Evolutionary conservation across 1,139 yeast species (phyloP), one percentile per base, ranked within the genome.

Genomic region (Groenewaldozyma sp.): DNA sequence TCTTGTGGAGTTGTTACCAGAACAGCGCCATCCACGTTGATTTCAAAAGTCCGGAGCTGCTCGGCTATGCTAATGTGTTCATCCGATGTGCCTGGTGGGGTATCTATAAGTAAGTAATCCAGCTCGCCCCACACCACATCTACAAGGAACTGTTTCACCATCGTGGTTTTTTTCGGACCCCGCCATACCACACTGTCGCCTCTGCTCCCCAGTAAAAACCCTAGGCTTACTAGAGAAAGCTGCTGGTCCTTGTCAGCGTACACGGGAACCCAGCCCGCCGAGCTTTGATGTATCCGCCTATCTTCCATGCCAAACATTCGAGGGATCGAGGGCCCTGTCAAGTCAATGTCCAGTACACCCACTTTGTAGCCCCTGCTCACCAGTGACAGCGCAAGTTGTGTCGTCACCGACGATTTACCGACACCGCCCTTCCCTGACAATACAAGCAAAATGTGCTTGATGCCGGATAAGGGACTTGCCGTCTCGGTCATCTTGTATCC

Each of bases 61-160:
- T 93, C 97, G 1, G 96, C 97, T 24, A 93, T 81, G 2, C 96
- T 88, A 34, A 93, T 91, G 60, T 93, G 99, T 59, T 93, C 99
- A 59, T 93, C 99, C 0, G 95, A 82, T 0, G 99, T 91, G 0
- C 99, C 99, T 0, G 99, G 99, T 0, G 99, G 99, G 0, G 99
- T 91, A 56, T 93, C 99, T 6, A 93, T 88, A 33, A 93, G 65
- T 42, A 93, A 63, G 56, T 84, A 93, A 59, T 88, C 96, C 35
- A 67, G 56, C 14, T 71, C 72, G 0, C 87, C 95, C 98, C 98
- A 93, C 16, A 76, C 75, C 1, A 91, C 95, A 58, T 91, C 97
- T 45, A 77, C 76, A 34, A 93, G 67, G 55, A 93, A 88, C 60
- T 93, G 99, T 42, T 91, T 73, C 34, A 93, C 83, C 97, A 93